Percentiles rank a stretch among this genome's conserved stretches.
Conservation (phyloP, 768 basidiomycete species). For the Thelephora aurantiotincta region DNA sequence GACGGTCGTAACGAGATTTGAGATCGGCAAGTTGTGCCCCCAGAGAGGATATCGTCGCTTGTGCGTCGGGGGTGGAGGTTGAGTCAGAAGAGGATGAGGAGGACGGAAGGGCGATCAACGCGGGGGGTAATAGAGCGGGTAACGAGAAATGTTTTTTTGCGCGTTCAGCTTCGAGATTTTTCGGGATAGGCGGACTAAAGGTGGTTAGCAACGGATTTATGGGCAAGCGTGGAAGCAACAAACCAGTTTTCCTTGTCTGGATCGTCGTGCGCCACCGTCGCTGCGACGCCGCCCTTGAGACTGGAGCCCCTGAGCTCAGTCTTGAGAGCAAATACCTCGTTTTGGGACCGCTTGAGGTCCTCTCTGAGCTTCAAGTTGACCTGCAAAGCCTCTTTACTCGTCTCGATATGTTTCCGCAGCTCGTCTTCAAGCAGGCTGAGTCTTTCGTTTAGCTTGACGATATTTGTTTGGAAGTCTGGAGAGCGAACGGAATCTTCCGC, state of each 20-base stretch:
- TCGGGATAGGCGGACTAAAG: too few species aligned
- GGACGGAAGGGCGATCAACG: too few species aligned
- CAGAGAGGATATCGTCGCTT: constrained; percentile 4
- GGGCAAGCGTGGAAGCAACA: too few species aligned
- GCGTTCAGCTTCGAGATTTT: too few species aligned
- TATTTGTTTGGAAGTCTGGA: constrained; percentile 19
- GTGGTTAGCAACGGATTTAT: too few species aligned
- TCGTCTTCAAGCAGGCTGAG: constrained; percentile 19
- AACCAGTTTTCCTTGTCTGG: too few species aligned
- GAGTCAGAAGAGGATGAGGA: too few species aligned
- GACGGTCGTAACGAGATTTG: constrained; percentile 27
- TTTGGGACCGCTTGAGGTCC: neutral
- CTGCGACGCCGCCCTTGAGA: too few species aligned
- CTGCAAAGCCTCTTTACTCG: neutral
- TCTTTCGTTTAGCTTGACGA: constrained; percentile 22
- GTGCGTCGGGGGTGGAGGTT: too few species aligned
- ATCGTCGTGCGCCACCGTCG: too few species aligned
- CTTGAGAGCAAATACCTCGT: neutral
- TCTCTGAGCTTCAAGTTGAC: neutral
- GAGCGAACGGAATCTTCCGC: constrained; percentile 27
- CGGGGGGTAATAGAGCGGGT: too few species aligned
- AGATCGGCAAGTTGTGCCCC: constrained; percentile 22
- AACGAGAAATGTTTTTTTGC: too few species aligned
- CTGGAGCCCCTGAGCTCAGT: neutral
- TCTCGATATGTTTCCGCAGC: neutral